Evolutionary conservation across 2,329 filamentous ascomycete species (phyloP), one percentile per base, ranked within the genome.

Genomic region (Alternaria solani): DNA sequence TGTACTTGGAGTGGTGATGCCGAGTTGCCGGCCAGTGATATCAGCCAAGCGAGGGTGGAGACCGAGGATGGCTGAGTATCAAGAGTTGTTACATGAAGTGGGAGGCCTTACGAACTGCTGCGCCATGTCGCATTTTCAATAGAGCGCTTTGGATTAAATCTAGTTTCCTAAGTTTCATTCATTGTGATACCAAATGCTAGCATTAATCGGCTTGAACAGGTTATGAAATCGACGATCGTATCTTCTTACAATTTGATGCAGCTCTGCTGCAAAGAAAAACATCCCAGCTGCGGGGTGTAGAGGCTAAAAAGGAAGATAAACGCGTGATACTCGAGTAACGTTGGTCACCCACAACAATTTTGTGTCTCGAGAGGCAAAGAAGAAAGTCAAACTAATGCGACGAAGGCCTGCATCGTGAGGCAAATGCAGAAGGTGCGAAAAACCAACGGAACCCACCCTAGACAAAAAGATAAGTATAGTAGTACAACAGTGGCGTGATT

Each of bases 21-120:
- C 56, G 56, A 58, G 26, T 55, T 56, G 42, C 62, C 54, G 54
- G 28, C 51, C 42, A 53, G 59, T 61, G 53, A 66, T 23, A 56
- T 64, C 61, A 62, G 62, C 61, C 59, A 64, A 64, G 56, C 51
- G 28, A 38, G 32, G 5, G 46, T 38, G 46, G 46, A 49, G 46
- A 36, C 30, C 4, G 30, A 49, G 46, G 46, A 49, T 18, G 46
- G 46, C 46, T 38, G 46, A 49, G 46, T 20, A 38, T 23, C 20
- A 26, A 25, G 46, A n/a, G 39, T 46, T 23, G 20, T 26, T 34
- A 42, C 30, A 20, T 26, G 14, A 8, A 9, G 23, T 48, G 28
- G 51, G 46, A 28, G 25, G 38, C 44, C 46, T 49, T 26, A 49
- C 23, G 1, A 2, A 49, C 3, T 14, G 34, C 46, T 49, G 32